A percentile compares a stretch with the other conserved stretches of the same genome.
phyloP scores from a whole-genome alignment of 1,139 yeast genomes.

The Taphrina betulina region DNA sequence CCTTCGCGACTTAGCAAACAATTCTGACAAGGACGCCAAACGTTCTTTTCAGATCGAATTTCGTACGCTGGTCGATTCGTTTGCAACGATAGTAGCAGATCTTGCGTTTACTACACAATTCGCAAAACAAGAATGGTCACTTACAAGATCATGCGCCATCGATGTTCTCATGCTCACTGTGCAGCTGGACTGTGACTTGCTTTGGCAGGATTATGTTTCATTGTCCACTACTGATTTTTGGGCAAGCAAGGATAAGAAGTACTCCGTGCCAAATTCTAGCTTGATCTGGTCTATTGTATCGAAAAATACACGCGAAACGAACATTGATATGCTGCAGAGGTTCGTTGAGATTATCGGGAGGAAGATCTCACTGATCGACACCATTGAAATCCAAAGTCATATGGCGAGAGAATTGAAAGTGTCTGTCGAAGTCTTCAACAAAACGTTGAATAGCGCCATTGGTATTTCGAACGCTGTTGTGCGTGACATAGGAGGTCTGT shows the following conservation, averaged over 20 bases:
- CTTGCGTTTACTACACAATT: constrained; percentile 4
- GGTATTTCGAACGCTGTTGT: constrained; percentile 39
- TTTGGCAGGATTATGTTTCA: constrained; percentile 25
- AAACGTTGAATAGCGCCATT: constrained; percentile 27
- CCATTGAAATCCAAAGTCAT: constrained; percentile 16
- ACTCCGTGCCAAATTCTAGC: not conserved
- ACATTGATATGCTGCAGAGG: constrained; percentile 18
- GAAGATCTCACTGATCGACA: constrained; percentile 19
- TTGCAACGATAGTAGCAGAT: not conserved
- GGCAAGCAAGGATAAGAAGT: constrained; percentile 6
- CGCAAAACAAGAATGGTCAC: not conserved
- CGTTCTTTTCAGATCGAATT: constrained; percentile 17
- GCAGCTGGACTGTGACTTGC: constrained; percentile 17
- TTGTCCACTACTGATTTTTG: constrained; percentile 44
- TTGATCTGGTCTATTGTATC: constrained; percentile 13
- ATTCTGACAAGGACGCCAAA: constrained; percentile 7
- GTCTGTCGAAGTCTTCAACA: constrained; percentile 29
- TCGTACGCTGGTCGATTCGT: constrained; percentile 15
- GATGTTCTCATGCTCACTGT: constrained; percentile 11
- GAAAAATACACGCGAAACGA: not conserved
- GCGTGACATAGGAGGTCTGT: constrained; percentile 50
- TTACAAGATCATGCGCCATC: not conserved
- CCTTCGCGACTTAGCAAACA: constrained; percentile 1
- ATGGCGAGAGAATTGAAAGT: constrained; percentile 15
- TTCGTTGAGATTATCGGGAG: constrained; percentile 24